phyloP scores from a whole-genome alignment of 257 asterid species.

The Solanum pimpinellifolium region DNA sequence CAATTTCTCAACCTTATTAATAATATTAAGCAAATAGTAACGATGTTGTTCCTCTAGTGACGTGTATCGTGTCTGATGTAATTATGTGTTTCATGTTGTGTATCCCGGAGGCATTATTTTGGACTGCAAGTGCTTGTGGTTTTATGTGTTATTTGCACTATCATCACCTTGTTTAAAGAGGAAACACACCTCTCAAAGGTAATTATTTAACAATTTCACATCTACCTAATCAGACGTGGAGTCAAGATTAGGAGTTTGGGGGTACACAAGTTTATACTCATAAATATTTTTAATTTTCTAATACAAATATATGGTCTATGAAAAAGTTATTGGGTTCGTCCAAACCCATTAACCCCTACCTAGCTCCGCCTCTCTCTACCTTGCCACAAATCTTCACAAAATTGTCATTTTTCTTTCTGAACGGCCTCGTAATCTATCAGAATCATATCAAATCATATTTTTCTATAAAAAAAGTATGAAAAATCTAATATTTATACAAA shows the following conservation, averaged over 20 bases:
- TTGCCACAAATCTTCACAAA: neutral
- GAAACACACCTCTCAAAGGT: neutral
- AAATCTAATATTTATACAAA: no score
- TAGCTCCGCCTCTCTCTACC: no score
- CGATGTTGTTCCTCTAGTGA: neutral
- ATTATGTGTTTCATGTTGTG: neutral
- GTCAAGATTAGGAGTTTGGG: no score
- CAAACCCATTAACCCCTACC: no score
- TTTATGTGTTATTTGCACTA: neutral
- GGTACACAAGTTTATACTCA: no score
- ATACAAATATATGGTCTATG: no score
- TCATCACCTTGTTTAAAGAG: neutral
- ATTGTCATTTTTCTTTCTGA: neutral
- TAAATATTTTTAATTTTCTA: no score
- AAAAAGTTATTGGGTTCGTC: no score
- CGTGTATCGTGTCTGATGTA: neutral
- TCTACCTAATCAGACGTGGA: no score
- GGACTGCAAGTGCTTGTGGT: constrained; percentile 1
- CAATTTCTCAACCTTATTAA: neutral
- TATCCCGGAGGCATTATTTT: neutral
- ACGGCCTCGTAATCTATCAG: neutral
- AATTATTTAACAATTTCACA: no score
- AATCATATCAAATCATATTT: neutral
- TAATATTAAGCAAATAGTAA: neutral
- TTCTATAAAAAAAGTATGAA: no score